Conservation (phyloP, 2,329 filamentous ascomycete species). For the Leptographium procerum region DNA sequence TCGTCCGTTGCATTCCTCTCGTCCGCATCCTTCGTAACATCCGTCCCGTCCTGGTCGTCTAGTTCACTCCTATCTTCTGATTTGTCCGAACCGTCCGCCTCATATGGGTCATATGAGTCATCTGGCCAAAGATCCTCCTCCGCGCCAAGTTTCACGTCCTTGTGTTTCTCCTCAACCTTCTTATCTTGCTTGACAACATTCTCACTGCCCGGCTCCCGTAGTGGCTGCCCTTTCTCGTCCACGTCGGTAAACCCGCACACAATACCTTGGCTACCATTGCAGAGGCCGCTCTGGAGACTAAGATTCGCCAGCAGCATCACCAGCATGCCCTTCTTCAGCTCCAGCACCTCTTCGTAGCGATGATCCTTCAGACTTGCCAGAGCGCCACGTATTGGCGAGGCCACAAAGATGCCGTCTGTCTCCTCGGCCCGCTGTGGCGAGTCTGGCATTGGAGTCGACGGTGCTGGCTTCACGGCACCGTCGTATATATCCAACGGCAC, state of each 20-base stretch:
- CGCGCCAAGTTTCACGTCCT: too few species aligned
- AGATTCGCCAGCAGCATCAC: slow-evolving; percentile 43
- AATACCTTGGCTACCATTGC: slow-evolving; percentile 35
- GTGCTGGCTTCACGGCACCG: too few species aligned
- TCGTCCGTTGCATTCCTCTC: too few species aligned
- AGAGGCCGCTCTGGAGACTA: slow-evolving; percentile 25
- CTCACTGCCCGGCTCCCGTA: background rate
- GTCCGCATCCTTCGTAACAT: too few species aligned
- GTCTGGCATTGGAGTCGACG: background rate
- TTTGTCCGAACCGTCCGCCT: too few species aligned
- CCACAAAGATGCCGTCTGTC: background rate
- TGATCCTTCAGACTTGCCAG: slow-evolving; percentile 30
- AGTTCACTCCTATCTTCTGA: too few species aligned
- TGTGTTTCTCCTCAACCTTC: too few species aligned
- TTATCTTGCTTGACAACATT: too few species aligned
- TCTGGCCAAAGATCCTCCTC: too few species aligned
- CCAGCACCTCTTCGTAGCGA: slow-evolving; percentile 28
- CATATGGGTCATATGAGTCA: too few species aligned
- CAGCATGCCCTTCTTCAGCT: slow-evolving; percentile 37
- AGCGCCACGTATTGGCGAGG: slow-evolving; percentile 14
- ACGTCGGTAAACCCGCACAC: slow-evolving; percentile 29
- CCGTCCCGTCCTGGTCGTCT: too few species aligned
- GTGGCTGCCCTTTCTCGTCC: slow-evolving; percentile 7
- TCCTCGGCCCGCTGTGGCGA: background rate
- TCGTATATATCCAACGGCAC: background rate